A percentile compares a stretch with the other conserved stretches of the same genome.
Conservation (phyloP, 192 early-diverging fungal genomes). For the Coemansia sp. region DNA sequence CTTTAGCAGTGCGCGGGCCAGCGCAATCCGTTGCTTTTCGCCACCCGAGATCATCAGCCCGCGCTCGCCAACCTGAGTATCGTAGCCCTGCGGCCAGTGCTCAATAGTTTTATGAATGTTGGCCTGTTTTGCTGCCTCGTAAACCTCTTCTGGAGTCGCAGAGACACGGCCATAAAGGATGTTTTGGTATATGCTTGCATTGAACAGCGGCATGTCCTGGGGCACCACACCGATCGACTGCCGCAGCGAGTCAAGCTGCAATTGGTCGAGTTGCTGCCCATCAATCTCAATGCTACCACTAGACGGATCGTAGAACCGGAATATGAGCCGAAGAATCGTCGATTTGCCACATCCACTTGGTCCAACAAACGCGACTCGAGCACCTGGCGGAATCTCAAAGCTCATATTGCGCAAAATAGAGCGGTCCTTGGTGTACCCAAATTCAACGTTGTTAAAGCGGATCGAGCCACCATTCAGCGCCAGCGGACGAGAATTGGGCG, state of each 20-base stretch:
- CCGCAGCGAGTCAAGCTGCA: constrained; percentile 82
- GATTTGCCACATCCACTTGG: constrained; percentile 93
- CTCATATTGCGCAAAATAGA: constrained; percentile 70
- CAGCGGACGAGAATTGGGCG: constrained; percentile 58
- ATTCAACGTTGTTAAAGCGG: constrained; percentile 81
- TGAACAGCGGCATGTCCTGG: constrained; percentile 93
- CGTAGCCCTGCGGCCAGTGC: constrained; percentile 60
- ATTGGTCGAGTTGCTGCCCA: constrained; percentile 73
- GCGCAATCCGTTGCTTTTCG: constrained; percentile 65
- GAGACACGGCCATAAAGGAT: constrained; percentile 82
- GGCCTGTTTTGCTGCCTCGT: constrained; percentile 59
- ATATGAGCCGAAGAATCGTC: constrained; percentile 79
- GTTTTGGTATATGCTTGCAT: constrained; percentile 88
- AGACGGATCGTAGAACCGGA: constrained; percentile 91
- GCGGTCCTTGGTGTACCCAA: constrained; percentile 82
- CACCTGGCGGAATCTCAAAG: constrained; percentile 83
- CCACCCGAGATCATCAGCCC: constrained; percentile 73
- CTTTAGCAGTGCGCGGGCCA: constrained; percentile 55
- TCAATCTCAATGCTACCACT: constrained; percentile 80
- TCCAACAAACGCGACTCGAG: constrained; percentile 88
- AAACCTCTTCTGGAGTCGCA: constrained; percentile 62
- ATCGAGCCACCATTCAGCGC: constrained; percentile 71
- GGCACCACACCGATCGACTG: constrained; percentile 81
- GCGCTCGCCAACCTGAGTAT: constrained; percentile 70
- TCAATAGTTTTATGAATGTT: constrained; percentile 64